Base-by-base conservation (phyloP, 305 asterid species). In the Caryopteris hybrid region DNA sequence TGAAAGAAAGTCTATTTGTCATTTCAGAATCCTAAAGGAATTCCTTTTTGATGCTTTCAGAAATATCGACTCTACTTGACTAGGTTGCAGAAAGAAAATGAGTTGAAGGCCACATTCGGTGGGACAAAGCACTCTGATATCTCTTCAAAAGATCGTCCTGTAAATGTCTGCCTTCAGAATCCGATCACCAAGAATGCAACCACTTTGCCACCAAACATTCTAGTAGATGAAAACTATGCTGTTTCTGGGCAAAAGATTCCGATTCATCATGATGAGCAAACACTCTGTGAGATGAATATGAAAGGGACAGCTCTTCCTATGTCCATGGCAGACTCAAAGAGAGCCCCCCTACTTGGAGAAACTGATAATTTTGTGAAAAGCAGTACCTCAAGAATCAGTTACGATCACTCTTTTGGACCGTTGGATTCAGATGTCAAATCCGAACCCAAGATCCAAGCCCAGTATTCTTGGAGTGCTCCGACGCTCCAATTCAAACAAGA, bases 1-100 rank as follows among this genome's bases (percentile, higher is more conserved):
- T n/a, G n/a, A n/a, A n/a, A n/a, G n/a, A n/a, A n/a, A 27, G 17
- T 29, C 7, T 31, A 31, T 31, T 31, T 31, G 43, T 10, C 43
- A 9, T 38, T 38, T 38, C 43, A 38, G n/a, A 38, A 38, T 6
- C 33, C 23, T 70, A 69, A 74, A 39, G 63, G 54, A 52, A 48
- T 76, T 51, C 50, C 18, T 64, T 80, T 54, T 46, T 67, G 21
- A 59, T 76, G 72, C 21, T 79, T 78, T 57, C 93, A 92, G 98
- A 92, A 92, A 80, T 92, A 92, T 67, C 82, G 98, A 25, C 98
- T 90, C 72, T 92, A 92, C 91, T 76, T 92, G 79, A 85, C 75
- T 69, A 74, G 98, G 70, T 76, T 92, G 80, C 96, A 84, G 84
- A 88, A 88, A 65, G 95, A 83, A 65, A 81, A 81, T 22, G 97